Base-by-base conservation (phyloP, 371 early-diverging fungal genomes). In the Rhizopus delemar region DNA sequence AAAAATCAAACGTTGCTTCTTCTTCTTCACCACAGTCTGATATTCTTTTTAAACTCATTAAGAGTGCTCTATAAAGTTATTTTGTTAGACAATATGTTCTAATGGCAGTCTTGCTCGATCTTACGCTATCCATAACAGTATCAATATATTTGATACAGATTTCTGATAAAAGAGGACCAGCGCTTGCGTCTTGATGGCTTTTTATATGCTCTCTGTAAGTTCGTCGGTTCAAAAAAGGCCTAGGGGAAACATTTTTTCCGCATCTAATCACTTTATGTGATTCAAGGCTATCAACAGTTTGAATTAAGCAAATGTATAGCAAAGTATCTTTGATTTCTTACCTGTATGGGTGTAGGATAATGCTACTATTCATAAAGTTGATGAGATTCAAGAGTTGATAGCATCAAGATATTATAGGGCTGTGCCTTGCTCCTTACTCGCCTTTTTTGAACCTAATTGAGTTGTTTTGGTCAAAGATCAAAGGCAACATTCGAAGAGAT, bases 251-350 rank as follows among this genome's bases (percentile, higher is more conserved):
- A n/a, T 12, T 39, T 39, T 59, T 59, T 53, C 60, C 60, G 31
- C 60, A 59, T 53, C 60, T 52, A 35, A 59, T 59, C 22, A 59
- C 9, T 29, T 48, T 48, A 36, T 59, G 60, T 46, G 46, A 53
- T 28, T 60, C 60, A 39, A 53, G 54, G n/a, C 60, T 53, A 46
- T 29, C 51, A 51, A 56, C n/a, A n/a, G 45, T 11, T 15, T 12
- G 36, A 9, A 57, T 28, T 35, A 11, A 28, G 22, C 36, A 34
- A 11, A 12, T 50, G 39, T 50, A 57, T 16, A 5, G 16, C 22
- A 57, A 57, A 38, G 38, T 38, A 38, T 38, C 38, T 38, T 38
- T 38, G 38, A 38, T 38, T 38, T 38, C 38, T 50, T 57, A 57
- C 51, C 50, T 57, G 11, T 46, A 16, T 56, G 58, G 58, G 28